Base-by-base conservation (phyloP, 148 eudicot genomes). In the Rhododendron kiyosumense region DNA sequence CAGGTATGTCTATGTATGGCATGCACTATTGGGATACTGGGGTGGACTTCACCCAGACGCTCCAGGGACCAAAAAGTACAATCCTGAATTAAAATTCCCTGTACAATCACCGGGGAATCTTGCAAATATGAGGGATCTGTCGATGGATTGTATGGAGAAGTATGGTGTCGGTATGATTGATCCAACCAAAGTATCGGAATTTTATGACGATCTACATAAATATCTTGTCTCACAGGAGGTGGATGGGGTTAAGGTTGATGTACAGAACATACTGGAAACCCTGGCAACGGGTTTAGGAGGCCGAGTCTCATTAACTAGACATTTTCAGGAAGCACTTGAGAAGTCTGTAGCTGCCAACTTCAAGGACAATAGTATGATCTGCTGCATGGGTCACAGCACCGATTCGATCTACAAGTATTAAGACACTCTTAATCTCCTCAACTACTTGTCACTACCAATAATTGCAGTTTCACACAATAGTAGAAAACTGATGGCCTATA, bases 241-340 rank as follows among this genome's bases (percentile, higher is more conserved):
- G 30, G 92, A 91, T 83, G 92, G 92, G 3, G 92, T 91, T 6
- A 89, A 91, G 83, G 92, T 91, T 51, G 92, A 91, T 43, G 91
- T 86, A 7, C 92, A 91, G 81, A 91, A 89, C 82, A 36, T 91
- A 61, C 36, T 91, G 22, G 91, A 86, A 71, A 91, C 92, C 13
- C 26, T 91, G 30, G 90, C 91, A 41, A 28, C 88, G 1, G 92
- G 90, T 26, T 71, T 46, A 30, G 92, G 91, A 48, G 91, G 91
- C 22, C 86, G 92, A 79, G 90, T 91, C 22, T 82, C 91, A 10
- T 82, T 88, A 36, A 89, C 92, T n/a, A 86, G 86, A 63, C 87
- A 88, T 38, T 91, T 89, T 38, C 90, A 89, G 24, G 85, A 87
- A 76, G 91, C 91, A 5, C 90, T 91, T 13, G 92, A 89, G 45